Percentiles rank a stretch among this genome's conserved stretches.
Conservation (phyloP, 2,329 filamentous ascomycete genomes). For the Stagonosporopsis rhizophila region DNA sequence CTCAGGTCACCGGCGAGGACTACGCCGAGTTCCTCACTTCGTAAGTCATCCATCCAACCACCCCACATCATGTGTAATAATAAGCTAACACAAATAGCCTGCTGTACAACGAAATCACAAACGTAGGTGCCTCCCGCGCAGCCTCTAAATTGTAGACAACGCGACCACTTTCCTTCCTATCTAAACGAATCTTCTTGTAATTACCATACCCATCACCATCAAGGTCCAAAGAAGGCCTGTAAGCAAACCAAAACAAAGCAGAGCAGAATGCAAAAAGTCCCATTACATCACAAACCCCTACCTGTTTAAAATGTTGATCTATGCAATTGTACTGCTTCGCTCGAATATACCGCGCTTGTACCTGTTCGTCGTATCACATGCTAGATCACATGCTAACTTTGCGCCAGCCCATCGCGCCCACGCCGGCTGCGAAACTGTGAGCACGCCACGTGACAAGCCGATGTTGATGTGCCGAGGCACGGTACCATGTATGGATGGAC, state of each 20-base stretch:
- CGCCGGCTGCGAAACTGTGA: constrained; percentile 14
- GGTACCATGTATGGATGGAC: neutral
- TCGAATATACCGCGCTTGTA: neutral
- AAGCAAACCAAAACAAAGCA: neutral
- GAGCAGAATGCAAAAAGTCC: constrained; percentile 14
- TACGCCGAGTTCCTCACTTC: constrained; percentile 95
- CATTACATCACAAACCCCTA: neutral
- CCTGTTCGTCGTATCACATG: neutral
- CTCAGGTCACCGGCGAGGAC: constrained; percentile 94
- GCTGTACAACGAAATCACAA: constrained; percentile 87
- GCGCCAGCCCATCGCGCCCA: constrained; percentile 9
- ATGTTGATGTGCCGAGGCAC: constrained; percentile 6
- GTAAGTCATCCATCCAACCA: constrained; percentile 58
- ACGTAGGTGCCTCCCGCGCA: constrained; percentile 69
- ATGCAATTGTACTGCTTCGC: neutral
- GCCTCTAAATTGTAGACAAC: constrained; percentile 54
- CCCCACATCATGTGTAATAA: neutral
- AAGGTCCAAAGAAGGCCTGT: constrained; percentile 8
- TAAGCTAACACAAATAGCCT: constrained; percentile 60
- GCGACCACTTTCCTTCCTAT: neutral
- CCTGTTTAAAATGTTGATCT: neutral
- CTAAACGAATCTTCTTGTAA: constrained; percentile 12
- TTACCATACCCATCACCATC: constrained; percentile 13
- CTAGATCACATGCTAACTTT: constrained; percentile 3
- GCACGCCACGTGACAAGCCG: constrained; percentile 8